phyloP scores from a whole-genome alignment of 176 grass and related monocot genomes.

The Zea luxurians region DNA sequence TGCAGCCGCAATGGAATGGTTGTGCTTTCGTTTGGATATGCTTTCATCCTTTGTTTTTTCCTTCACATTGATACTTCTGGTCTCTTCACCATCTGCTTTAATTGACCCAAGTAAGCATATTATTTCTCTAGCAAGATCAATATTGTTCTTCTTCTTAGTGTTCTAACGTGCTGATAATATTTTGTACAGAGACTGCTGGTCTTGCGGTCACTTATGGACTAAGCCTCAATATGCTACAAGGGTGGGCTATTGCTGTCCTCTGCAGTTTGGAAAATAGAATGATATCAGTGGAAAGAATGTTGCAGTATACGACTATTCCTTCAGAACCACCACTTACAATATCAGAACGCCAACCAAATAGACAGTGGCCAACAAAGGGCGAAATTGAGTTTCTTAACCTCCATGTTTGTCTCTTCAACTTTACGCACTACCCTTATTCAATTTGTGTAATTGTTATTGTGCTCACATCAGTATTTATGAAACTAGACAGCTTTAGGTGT shows the following conservation, averaged over 20 bases:
- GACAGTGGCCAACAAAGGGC: constrained; percentile 47
- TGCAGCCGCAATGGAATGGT: constrained; percentile 55
- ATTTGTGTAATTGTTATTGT: not conserved
- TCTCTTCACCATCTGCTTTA: constrained; percentile 42
- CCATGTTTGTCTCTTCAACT: constrained; percentile 31
- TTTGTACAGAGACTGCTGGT: constrained; percentile 46
- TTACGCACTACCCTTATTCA: not conserved
- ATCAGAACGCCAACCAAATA: constrained; percentile 20
- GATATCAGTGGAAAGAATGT: constrained; percentile 60
- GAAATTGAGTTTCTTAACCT: constrained; percentile 46
- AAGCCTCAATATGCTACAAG: constrained; percentile 41
- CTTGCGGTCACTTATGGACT: constrained; percentile 58
- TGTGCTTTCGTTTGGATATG: constrained; percentile 65
- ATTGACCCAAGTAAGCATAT: constrained; percentile 64
- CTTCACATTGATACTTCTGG: constrained; percentile 52
- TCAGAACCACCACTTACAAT: constrained; percentile 41
- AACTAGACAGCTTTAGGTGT: not conserved
- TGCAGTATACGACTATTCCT: constrained; percentile 50
- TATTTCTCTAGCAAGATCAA: not conserved
- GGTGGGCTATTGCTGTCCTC: constrained; percentile 19
- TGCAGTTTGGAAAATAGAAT: constrained; percentile 48
- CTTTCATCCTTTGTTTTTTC: constrained; percentile 63
- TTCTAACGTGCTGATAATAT: constrained; percentile 12
- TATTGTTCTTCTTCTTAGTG: not conserved
- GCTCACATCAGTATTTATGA: not conserved